These are phyloP conservation scores for Rhinocladiella mackenziei DNA, from an alignment of 2,329 filamentous ascomycete species.

Conservation along the genomic window DNA sequence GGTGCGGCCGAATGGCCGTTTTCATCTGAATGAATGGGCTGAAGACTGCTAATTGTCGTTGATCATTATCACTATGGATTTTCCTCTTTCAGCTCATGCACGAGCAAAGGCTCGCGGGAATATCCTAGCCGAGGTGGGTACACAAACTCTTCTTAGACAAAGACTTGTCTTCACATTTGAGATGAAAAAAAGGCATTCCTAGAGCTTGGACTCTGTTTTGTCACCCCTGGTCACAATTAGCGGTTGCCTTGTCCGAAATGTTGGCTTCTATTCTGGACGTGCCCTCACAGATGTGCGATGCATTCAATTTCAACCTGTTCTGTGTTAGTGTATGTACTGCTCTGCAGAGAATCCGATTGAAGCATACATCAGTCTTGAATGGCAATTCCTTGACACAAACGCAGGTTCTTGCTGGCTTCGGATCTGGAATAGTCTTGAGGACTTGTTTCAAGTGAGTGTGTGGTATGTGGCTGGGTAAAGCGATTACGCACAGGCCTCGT, in stretches of 20 bases:
- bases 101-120: no score
- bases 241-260: neutral
- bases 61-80: no score
- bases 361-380: conserved; percentile 27
- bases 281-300: conserved; percentile 28
- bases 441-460: conserved; percentile 13
- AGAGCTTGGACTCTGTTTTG: conserved; percentile 19
- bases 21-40: no score
- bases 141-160: neutral
- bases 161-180: no score
- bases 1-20: no score
- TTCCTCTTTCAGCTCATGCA: no score
- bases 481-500: conserved; percentile 60
- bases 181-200: neutral
- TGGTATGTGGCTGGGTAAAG: conserved; percentile 14
- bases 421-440: conserved; percentile 26
- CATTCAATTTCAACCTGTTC: conserved; percentile 29
- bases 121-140: neutral
- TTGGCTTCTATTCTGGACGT: conserved; percentile 3
- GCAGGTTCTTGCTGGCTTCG: conserved; percentile 29
- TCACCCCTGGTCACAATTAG: conserved; percentile 5
- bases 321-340: conserved; percentile 3
- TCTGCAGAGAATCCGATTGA: neutral
- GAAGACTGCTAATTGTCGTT: no score
- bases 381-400: conserved; percentile 30